Evolutionary conservation across 441 rosid species (phyloP).

Genomic region (Melastoma candidum): DNA sequence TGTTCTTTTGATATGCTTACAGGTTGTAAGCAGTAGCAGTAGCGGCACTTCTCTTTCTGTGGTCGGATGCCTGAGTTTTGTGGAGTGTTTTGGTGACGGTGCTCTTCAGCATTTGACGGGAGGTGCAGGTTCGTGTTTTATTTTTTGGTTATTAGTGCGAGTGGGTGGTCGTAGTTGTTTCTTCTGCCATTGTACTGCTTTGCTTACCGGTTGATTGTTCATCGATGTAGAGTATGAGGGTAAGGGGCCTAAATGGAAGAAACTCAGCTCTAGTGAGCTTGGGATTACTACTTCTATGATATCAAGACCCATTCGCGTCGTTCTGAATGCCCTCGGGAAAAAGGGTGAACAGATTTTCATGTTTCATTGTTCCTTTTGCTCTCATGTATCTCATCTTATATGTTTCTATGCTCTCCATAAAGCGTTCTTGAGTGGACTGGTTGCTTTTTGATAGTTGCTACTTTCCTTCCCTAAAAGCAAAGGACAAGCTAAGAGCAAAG

Average conservation of each 20-base stretch:
- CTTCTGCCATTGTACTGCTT: background rate
- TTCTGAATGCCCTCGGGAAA: conserved; percentile 25
- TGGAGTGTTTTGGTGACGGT: conserved; percentile 1
- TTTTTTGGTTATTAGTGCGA: background rate
- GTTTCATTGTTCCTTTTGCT: too few relatives aligned
- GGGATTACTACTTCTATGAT: conserved; percentile 23
- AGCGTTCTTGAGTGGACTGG: too few relatives aligned
- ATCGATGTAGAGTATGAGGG: background rate
- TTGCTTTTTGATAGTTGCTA: too few relatives aligned
- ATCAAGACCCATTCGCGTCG: conserved; percentile 26
- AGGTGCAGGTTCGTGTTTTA: background rate
- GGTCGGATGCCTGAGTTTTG: conserved; percentile 1
- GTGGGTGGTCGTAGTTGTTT: background rate
- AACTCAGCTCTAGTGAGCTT: conserved; percentile 23
- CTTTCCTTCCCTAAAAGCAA: too few relatives aligned
- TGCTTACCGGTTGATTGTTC: background rate
- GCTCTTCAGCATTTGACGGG: conserved; percentile 5
- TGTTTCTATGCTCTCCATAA: too few relatives aligned
- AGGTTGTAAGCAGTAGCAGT: conserved; percentile 8
- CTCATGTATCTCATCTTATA: too few relatives aligned
- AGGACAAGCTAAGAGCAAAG: too few relatives aligned
- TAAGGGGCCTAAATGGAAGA: conserved; percentile 22
- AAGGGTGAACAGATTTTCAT: conserved; percentile 17
- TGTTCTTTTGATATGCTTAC: background rate
- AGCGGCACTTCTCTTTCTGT: background rate